These are phyloP conservation scores for Ramaria rubella DNA, from an alignment of 768 basidiomycete genomes.

Conservation along the genomic window DNA sequence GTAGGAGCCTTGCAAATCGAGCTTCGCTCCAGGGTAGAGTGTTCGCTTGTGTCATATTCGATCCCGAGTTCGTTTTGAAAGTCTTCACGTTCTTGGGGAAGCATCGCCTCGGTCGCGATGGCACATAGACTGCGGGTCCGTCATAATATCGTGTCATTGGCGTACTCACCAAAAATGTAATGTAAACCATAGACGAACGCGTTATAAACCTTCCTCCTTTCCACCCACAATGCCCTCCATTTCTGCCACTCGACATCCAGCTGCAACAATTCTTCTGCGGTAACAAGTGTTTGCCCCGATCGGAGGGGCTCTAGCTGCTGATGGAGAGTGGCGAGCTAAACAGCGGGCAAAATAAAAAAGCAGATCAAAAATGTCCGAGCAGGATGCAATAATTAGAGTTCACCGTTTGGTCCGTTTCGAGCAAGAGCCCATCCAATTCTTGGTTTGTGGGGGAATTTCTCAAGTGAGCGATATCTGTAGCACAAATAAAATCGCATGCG, in stretches of 20 bases:
- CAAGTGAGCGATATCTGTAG: slow-evolving; percentile 56
- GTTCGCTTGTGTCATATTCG: slow-evolving; percentile 70
- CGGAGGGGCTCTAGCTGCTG: slow-evolving; percentile 58
- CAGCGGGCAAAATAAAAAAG: background rate
- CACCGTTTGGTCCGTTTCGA: slow-evolving; percentile 48
- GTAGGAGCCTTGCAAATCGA: slow-evolving; percentile 38
- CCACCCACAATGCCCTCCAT: slow-evolving; percentile 79
- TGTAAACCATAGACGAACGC: slow-evolving; percentile 42
- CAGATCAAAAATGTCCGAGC: background rate
- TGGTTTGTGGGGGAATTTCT: slow-evolving; percentile 62
- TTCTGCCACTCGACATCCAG: slow-evolving; percentile 70
- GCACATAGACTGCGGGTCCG: slow-evolving; percentile 59
- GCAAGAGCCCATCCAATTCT: slow-evolving; percentile 53
- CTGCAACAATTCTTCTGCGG: slow-evolving; percentile 59
- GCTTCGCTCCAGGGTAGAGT: slow-evolving; percentile 55
- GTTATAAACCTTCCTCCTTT: slow-evolving; percentile 67
- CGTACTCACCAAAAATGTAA: background rate
- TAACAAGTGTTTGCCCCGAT: slow-evolving; percentile 58
- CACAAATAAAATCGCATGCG: background rate
- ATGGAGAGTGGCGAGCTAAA: slow-evolving; percentile 43
- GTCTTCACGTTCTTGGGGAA: slow-evolving; percentile 54
- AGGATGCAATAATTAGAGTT: slow-evolving; percentile 5
- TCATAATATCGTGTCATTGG: background rate
- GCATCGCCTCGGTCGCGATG: slow-evolving; percentile 56
- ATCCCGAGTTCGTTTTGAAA: slow-evolving; percentile 80